Evolutionary conservation across 345 rosid genomes (phyloP).

Genomic region (Mercurialis annua): DNA sequence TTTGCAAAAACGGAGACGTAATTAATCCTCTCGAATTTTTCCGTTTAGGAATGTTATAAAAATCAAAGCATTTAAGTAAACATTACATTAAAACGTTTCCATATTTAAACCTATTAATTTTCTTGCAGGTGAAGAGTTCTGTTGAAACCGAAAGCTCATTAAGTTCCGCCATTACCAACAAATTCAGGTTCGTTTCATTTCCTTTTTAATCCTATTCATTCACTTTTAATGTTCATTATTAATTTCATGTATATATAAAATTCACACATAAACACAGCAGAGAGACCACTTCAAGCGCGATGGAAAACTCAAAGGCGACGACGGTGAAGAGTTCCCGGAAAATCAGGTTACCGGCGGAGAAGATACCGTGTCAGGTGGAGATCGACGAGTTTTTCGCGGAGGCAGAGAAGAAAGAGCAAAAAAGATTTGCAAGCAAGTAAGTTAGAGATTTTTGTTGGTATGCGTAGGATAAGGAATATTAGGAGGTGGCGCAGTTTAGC

Average conservation of each 20-base stretch:
- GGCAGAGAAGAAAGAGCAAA: constrained; percentile 38
- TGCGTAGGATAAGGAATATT: constrained; percentile 41
- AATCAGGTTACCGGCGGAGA: constrained; percentile 11
- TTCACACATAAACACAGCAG: constrained; percentile 15
- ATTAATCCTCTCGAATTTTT: background rate
- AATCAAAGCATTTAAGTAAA: background rate
- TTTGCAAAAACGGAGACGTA: background rate
- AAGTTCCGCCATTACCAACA: constrained; percentile 34
- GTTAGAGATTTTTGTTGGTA: constrained; percentile 6
- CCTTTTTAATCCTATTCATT: background rate
- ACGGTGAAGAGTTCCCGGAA: constrained; percentile 2
- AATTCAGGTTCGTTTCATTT: constrained; percentile 42
- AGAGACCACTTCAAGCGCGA: constrained; percentile 30
- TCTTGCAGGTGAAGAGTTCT: constrained; percentile 39
- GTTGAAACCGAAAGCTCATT: constrained; percentile 50
- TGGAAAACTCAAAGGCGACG: constrained; percentile 20
- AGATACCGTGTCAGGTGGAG: constrained; percentile 37
- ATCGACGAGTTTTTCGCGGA: constrained; percentile 39
- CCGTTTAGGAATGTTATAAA: background rate
- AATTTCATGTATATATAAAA: background rate
- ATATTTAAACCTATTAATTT: background rate
- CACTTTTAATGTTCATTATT: background rate
- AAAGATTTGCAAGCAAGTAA: constrained; percentile 52
- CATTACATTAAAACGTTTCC: constrained; percentile 1
- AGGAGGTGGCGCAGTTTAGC: constrained; percentile 26